Percentiles rank a stretch among this genome's conserved stretches.
These are phyloP conservation scores for Saturnispora serradocipensis DNA, from an alignment of 805 yeast species.

Conservation along the genomic window DNA sequence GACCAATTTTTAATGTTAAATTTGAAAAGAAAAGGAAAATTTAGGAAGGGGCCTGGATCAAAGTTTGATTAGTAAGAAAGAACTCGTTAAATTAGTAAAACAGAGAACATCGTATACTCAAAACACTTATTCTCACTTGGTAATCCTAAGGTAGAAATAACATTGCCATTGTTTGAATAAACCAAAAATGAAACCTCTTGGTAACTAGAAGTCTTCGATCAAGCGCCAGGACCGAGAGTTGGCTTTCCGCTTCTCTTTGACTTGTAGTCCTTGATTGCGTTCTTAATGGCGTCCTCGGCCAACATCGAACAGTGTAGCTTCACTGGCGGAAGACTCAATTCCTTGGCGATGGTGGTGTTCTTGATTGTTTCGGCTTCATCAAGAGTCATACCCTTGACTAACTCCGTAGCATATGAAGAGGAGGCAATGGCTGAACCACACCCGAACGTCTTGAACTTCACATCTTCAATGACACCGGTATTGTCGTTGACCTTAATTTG, in stretches of 20 bases:
- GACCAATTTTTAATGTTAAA: not conserved
- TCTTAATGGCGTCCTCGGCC: constrained; percentile 97
- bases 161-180: not conserved
- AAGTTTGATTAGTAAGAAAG: not conserved
- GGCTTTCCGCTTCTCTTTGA: constrained; percentile 58
- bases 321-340: constrained; percentile 91
- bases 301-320: constrained; percentile 97
- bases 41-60: not conserved
- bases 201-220: not conserved
- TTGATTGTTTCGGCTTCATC: constrained; percentile 91
- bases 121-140: not conserved
- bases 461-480: constrained; percentile 88
- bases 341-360: constrained; percentile 91
- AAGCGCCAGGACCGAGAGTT: constrained; percentile 54
- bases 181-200: not conserved
- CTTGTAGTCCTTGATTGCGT: constrained; percentile 92
- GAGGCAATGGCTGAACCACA: constrained; percentile 98
- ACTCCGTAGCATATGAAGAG: constrained; percentile 87
- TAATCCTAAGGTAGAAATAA: not conserved
- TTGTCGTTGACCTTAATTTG: constrained; percentile 89
- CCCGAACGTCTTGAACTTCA: constrained; percentile 97
- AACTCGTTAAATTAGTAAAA: not conserved
- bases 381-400: constrained; percentile 87
- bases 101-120: not conserved
- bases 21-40: not conserved